Percentiles rank a stretch among this genome's conserved stretches.
These are phyloP conservation scores for Botrytis fragariae DNA, from an alignment of 2,329 filamentous ascomycete species.

Conservation along the genomic window DNA sequence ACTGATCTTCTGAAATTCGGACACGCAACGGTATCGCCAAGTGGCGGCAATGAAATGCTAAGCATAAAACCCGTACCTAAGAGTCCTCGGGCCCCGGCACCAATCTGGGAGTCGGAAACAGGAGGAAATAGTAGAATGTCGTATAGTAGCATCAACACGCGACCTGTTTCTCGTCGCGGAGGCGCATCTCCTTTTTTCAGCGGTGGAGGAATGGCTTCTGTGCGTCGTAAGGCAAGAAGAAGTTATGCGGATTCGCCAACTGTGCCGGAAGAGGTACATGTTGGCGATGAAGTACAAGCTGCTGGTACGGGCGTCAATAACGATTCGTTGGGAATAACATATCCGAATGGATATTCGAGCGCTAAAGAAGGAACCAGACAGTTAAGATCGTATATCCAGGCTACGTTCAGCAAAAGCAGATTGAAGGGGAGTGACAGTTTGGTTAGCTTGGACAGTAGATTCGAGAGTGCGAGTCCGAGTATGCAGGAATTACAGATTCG, in stretches of 20 bases:
- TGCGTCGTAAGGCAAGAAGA: slow-evolving; percentile 26
- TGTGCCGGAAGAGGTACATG: slow-evolving; percentile 30
- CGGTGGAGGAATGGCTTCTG: slow-evolving; percentile 20
- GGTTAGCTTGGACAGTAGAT: slow-evolving; percentile 31
- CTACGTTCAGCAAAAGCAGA: slow-evolving; percentile 23
- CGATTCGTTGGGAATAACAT: slow-evolving; percentile 27
- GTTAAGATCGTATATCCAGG: slow-evolving; percentile 31
- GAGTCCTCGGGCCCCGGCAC: slow-evolving; percentile 22
- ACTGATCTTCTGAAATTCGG: slow-evolving; percentile 11
- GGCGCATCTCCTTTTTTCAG: slow-evolving; percentile 37
- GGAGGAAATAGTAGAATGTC: slow-evolving; percentile 12
- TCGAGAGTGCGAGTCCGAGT: slow-evolving; percentile 30
- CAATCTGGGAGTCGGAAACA: slow-evolving; percentile 15
- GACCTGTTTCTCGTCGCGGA: slow-evolving; percentile 31
- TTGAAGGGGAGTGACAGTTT: slow-evolving; percentile 26
- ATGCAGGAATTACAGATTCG: slow-evolving; percentile 21
- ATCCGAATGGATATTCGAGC: slow-evolving; percentile 31
- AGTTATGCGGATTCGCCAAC: slow-evolving; percentile 33
- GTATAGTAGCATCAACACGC: slow-evolving; percentile 22
- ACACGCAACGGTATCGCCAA: slow-evolving; percentile 26
- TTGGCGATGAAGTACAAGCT: slow-evolving; percentile 20
- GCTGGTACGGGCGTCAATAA: slow-evolving; percentile 22
- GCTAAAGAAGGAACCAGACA: slow-evolving; percentile 35
- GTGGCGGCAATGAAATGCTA: slow-evolving; percentile 22
- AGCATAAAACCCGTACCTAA: slow-evolving; percentile 21